Conservation (phyloP, 2,329 filamentous ascomycete genomes). For the Aspergillus tubingensis region DNA sequence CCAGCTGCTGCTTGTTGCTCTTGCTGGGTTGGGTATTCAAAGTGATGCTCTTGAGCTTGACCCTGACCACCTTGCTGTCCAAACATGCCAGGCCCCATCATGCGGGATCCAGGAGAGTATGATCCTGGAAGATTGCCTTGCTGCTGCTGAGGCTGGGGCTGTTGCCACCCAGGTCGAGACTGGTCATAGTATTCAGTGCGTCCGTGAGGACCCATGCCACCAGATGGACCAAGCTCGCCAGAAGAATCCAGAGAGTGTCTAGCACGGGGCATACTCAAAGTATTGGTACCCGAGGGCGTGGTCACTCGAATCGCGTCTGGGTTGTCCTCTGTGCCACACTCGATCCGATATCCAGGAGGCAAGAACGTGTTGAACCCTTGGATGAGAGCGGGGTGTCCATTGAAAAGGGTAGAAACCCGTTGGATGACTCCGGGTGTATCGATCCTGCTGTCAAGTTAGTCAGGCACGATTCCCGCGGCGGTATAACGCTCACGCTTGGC, state of each 20-base stretch:
- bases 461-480: not conserved
- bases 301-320: constrained; percentile 96
- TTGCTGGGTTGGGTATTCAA: constrained; percentile 45
- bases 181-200: constrained; percentile 46
- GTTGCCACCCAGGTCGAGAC: constrained; percentile 40
- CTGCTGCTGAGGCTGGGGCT: constrained; percentile 30
- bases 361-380: constrained; percentile 98
- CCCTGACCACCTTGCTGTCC: constrained; percentile 38
- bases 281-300: constrained; percentile 95
- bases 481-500: constrained; percentile 71
- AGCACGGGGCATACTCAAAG: constrained; percentile 70
- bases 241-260: constrained; percentile 39
- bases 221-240: constrained; percentile 34
- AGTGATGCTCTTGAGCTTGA: constrained; percentile 46
- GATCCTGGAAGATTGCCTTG: constrained; percentile 36
- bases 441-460: constrained; percentile 57
- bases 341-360: constrained; percentile 92
- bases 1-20: constrained; percentile 51
- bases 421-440: constrained; percentile 98
- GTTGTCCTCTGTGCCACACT: constrained; percentile 90
- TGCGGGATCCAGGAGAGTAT: constrained; percentile 45
- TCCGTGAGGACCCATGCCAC: constrained; percentile 33
- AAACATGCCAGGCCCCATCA: constrained; percentile 40
- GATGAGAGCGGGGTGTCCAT: constrained; percentile 90
- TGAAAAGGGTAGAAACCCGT: constrained; percentile 91